Base-by-base conservation (phyloP, 2,329 filamentous ascomycete genomes). In the Claviceps pazoutovae region DNA sequence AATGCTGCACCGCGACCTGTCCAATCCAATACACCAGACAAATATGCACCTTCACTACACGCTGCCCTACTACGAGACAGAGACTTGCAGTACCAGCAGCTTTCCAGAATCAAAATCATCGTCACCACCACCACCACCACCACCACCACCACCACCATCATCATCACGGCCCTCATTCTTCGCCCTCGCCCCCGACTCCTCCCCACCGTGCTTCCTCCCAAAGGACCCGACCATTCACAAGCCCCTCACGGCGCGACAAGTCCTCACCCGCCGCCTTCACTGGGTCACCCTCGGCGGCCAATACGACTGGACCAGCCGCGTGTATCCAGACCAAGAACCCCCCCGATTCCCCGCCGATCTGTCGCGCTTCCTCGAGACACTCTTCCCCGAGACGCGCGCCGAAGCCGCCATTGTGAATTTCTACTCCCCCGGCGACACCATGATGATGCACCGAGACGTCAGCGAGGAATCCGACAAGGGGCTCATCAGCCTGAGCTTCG, bases 201-300 rank as follows among this genome's bases (percentile, higher is more conserved):
- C 76, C 0, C 78, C 71, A 0, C 78, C 80, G 55, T 72, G 71
- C 41, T 80, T 84, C 60, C 64, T 56, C 26, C 88, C 91, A 6
- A 85, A 86, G 51, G 82, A 95, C 60, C 73, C 85, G 0, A 57
- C 66, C 0, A 68, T 89, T n/a, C 90, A 96, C 68, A 86, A 83
- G 55, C 75, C 87, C 2, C 71, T 96, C 9, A 76, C 79, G 2
- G 72, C 86, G 50, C 72, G 78, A 48, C 82, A 83, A 61, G 79
- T 91, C 34, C 73, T 97, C 44, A 79, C 83, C 53, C 85, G 83
- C 56, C 90, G 87, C 55, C 76, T 97, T 23, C 88, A 91, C 58
- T 98, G 93, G 93, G 79, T 94, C 43, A 97, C 91, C 0, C 78
- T 98, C 2, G 93, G 93, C 48, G 91, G 89, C 0, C 93, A 97